Evolutionary conservation across 495 filamentous ascomycete species (phyloP), one percentile per base, ranked within the genome.

Genomic region (Lindgomyces ingoldianus): DNA sequence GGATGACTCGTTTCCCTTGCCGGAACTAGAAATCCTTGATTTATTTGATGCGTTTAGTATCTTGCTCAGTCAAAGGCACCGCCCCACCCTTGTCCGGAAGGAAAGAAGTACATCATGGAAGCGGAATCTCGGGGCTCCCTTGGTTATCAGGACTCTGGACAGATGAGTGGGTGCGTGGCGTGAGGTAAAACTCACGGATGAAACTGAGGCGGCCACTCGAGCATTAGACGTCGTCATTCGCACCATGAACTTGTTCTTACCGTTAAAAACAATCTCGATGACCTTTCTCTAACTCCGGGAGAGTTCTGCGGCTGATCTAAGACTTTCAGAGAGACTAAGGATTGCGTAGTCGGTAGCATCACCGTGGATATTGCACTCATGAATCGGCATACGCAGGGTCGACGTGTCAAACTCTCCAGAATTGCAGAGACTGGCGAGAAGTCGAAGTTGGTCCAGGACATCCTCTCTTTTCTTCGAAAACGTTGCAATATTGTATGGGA

Each of bases 221-320:
- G 80, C 76, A 16, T 69, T 71, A 0, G 73, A 72, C 4, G 72
- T 65, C 54, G 53, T 59, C 45, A 65, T 30, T 16, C 62, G 41
- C 22, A 67, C 79, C 86, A 89, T 89, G 73, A 83, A 91, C 70
- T 91, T 92, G 71, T 90, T 90, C 76, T 89, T 89, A 69, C 83
- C 87, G 72, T 91, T 92, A 76, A 92, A 91, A 0, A 84, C 84
- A 6, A 90, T 75, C 63, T 89, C 82, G 72, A 84, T 88, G 6
- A 83, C 78, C 41, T 80, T 84, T 39, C 79, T 78, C 79, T 83
- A 87, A 22, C 74, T 68, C 14, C 78, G 68, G 12, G 80, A 77
- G 4, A 85, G 69, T 18, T 83, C 77, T 10, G 77, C 58, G 1
- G 85, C 79, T 0, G 83, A 73, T 1, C 78, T 78, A 3, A 88